Percentiles rank a stretch among this genome's conserved stretches.
Conservation (phyloP, 148 eudicot species). For the Chenopodium quinoa region DNA sequence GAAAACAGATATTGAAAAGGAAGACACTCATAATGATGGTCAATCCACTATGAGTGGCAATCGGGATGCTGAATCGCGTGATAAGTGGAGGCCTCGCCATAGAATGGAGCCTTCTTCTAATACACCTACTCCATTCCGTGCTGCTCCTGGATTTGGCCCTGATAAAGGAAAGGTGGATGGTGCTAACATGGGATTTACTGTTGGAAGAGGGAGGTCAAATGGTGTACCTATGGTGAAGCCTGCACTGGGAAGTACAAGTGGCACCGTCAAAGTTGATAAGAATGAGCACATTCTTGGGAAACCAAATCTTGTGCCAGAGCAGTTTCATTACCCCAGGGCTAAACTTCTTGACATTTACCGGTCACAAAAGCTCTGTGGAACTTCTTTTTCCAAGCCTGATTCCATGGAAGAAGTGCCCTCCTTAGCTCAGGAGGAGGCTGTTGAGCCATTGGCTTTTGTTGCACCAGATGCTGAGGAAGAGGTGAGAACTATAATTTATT, state of each 20-base stretch:
- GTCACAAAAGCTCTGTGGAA: constrained; percentile 47
- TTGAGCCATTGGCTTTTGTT: constrained; percentile 82
- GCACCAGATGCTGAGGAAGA: constrained; percentile 76
- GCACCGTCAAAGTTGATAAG: constrained; percentile 42
- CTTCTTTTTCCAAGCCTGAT: constrained; percentile 41
- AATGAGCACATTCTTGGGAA: constrained; percentile 57
- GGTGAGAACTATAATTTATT: constrained; percentile 44
- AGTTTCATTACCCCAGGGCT: constrained; percentile 78
- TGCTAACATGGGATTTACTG: constrained; percentile 63
- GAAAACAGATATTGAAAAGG: constrained; percentile 65
- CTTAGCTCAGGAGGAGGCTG: constrained; percentile 45
- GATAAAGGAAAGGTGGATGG: constrained; percentile 73
- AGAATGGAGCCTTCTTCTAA: constrained; percentile 66
- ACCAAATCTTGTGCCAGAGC: constrained; percentile 33
- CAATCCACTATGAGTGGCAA: constrained; percentile 46
- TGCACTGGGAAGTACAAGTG: constrained; percentile 48
- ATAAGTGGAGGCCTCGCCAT: constrained; percentile 99
- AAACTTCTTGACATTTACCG: constrained; percentile 93
- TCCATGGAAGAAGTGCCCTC: constrained; percentile 59
- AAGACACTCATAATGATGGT: constrained; percentile 56
- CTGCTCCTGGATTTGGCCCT: constrained; percentile 92
- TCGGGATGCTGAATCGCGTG: constrained; percentile 81
- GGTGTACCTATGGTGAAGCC: constrained; percentile 37
- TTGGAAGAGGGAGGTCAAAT: constrained; percentile 80
- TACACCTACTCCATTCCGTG: constrained; percentile 65